Percentiles rank a stretch among this genome's conserved stretches.
Evolutionary conservation across 192 early-diverging fungal species (phyloP).

Genomic region (Umbelopsis sp.): DNA sequence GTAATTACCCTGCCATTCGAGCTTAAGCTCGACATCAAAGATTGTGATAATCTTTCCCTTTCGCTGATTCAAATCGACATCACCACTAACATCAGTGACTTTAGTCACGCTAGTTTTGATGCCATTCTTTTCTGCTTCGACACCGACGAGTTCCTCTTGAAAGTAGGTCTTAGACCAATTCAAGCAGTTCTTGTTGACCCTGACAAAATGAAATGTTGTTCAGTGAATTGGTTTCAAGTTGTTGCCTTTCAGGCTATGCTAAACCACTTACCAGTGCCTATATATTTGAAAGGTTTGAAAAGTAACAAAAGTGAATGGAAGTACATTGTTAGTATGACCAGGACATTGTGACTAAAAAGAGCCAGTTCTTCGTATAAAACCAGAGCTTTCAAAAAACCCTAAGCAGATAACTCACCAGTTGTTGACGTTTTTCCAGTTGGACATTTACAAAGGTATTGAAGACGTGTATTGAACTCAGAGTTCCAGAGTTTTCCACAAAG

Average conservation of each 20-base stretch:
- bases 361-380: neutral
- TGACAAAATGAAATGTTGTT: no score
- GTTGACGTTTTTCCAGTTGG: constrained; percentile 76
- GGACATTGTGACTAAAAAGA: no score
- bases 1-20: constrained; percentile 68
- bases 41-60: constrained; percentile 96
- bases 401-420: constrained; percentile 49
- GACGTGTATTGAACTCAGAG: constrained; percentile 19
- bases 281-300: neutral
- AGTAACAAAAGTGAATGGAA: neutral
- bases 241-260: constrained; percentile 62
- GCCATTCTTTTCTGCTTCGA: constrained; percentile 58
- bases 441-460: constrained; percentile 46
- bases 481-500: constrained; percentile 20
- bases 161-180: constrained; percentile 91
- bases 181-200: constrained; percentile 93
- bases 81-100: constrained; percentile 75
- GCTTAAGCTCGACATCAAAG: constrained; percentile 81
- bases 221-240: no score
- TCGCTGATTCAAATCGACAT: constrained; percentile 92
- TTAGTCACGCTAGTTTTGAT: constrained; percentile 58
- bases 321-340: no score
- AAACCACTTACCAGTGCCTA: constrained; percentile 46
- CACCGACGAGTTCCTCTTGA: constrained; percentile 58
- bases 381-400: neutral